A percentile compares a stretch with the other conserved stretches of the same genome.
Evolutionary conservation across 2,329 filamentous ascomycete genomes (phyloP).

Genomic region (Cadophora gregata): DNA sequence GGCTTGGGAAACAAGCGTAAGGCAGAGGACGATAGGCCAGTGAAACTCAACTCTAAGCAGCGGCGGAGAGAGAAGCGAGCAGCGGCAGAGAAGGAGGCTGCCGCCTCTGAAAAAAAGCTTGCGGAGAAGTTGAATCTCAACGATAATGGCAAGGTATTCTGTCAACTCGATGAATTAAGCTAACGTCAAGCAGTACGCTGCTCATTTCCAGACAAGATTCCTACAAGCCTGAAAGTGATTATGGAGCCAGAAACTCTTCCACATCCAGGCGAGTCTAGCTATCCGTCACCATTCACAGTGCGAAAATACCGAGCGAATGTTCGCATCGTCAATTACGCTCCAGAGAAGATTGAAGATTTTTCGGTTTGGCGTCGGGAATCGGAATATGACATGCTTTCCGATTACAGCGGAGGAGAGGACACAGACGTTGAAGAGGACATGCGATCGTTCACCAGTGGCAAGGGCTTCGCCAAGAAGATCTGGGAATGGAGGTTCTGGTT

Average conservation of each 20-base stretch:
- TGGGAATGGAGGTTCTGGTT: conserved; percentile 91
- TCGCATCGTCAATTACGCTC: conserved; percentile 84
- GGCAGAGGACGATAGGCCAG: conserved; percentile 22
- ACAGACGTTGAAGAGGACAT: conserved; percentile 37
- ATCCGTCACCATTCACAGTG: conserved; percentile 73
- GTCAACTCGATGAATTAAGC: neutral
- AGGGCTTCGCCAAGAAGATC: conserved; percentile 33
- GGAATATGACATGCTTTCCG: conserved; percentile 59
- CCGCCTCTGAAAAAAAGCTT: conserved; percentile 44
- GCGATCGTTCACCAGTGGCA: conserved; percentile 30
- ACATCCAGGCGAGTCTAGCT: conserved; percentile 43
- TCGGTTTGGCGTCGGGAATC: conserved; percentile 53
- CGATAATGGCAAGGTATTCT: conserved; percentile 44
- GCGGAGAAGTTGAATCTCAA: conserved; percentile 39
- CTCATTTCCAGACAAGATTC: conserved; percentile 49
- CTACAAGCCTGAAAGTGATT: conserved; percentile 32
- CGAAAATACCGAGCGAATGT: conserved; percentile 71
- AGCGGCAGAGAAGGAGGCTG: conserved; percentile 39
- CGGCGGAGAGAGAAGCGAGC: conserved; percentile 42
- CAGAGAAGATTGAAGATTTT: conserved; percentile 74
- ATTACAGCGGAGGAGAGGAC: conserved; percentile 44
- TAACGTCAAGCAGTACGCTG: conserved; percentile 51
- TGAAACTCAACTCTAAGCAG: conserved; percentile 37
- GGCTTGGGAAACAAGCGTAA: conserved; percentile 43
- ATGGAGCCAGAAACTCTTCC: conserved; percentile 52